Evolutionary conservation across 2,329 filamentous ascomycete genomes (phyloP).

Genomic region (Basipetospora chlamydospora): DNA sequence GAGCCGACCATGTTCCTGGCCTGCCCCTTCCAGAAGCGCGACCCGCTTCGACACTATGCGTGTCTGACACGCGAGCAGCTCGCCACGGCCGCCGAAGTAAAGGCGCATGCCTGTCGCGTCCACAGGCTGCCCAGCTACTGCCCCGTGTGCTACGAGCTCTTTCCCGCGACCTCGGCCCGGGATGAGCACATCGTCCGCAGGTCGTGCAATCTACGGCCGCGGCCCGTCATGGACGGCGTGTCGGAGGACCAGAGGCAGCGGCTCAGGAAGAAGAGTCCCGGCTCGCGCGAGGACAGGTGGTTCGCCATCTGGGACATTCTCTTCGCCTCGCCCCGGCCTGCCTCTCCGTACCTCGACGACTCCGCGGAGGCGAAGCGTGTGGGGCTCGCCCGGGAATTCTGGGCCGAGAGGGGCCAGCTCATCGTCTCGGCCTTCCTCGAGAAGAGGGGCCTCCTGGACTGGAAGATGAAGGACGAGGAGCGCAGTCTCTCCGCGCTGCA

Average conservation of each 20-base stretch:
- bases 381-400: neutral
- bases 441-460: neutral
- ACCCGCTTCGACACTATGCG: neutral
- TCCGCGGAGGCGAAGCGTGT: neutral
- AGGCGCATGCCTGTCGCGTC: neutral
- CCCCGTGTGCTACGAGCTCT: conserved; percentile 3
- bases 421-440: conserved; percentile 4
- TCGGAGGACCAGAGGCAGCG: conserved; percentile 4
- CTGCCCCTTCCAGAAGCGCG: neutral
- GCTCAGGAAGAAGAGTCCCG: neutral
- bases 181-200: conserved; percentile 3
- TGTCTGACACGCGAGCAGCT: conserved; percentile 12
- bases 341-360: neutral
- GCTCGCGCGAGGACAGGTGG: conserved; percentile 2
- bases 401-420: neutral
- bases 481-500: conserved; percentile 3
- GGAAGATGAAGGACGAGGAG: conserved; percentile 2
- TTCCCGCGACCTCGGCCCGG: neutral
- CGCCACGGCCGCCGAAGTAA: conserved; percentile 1
- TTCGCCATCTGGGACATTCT: conserved; percentile 3
- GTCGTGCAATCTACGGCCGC: neutral
- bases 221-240: conserved; percentile 1
- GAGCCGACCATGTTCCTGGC: neutral
- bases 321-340: neutral
- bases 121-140: conserved; percentile 4